Conservation (phyloP, 169 alveolate species). For the Plasmodium gallinaceum region DNA sequence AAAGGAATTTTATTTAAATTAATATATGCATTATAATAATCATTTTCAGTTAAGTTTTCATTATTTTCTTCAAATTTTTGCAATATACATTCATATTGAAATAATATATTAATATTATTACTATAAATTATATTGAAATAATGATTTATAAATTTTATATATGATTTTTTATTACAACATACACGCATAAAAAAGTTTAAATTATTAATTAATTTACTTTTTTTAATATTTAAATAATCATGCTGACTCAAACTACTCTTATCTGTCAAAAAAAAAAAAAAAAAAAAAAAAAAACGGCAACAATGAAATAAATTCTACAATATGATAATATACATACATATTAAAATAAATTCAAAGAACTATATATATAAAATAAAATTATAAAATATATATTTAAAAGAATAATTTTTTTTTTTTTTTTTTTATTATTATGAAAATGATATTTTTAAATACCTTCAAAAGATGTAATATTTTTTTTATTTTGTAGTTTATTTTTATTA, state of each 20-base stretch:
- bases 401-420: too few species aligned
- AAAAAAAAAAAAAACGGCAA: neutral
- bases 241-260: constrained; percentile 19
- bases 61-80: constrained; percentile 58
- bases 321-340: neutral
- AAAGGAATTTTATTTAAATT: constrained; percentile 58
- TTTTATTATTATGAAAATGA: neutral
- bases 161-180: constrained; percentile 66
- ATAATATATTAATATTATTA: constrained; percentile 42
- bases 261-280: constrained; percentile 11
- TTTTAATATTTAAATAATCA: constrained; percentile 64
- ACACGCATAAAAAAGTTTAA: constrained; percentile 71
- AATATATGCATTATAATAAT: constrained; percentile 58
- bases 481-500: constrained; percentile 4
- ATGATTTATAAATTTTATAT: constrained; percentile 64
- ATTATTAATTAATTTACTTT: constrained; percentile 57
- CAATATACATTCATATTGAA: constrained; percentile 62
- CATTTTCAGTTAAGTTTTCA: constrained; percentile 62
- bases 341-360: neutral
- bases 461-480: constrained; percentile 5
- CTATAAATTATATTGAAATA: constrained; percentile 68
- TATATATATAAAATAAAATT: too few species aligned
- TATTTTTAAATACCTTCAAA: constrained; percentile 6
- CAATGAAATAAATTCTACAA: neutral
- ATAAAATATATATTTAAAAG: too few species aligned